Evolutionary conservation across 495 filamentous ascomycete species (phyloP).

Genomic region (Geopyxis carbonaria): DNA sequence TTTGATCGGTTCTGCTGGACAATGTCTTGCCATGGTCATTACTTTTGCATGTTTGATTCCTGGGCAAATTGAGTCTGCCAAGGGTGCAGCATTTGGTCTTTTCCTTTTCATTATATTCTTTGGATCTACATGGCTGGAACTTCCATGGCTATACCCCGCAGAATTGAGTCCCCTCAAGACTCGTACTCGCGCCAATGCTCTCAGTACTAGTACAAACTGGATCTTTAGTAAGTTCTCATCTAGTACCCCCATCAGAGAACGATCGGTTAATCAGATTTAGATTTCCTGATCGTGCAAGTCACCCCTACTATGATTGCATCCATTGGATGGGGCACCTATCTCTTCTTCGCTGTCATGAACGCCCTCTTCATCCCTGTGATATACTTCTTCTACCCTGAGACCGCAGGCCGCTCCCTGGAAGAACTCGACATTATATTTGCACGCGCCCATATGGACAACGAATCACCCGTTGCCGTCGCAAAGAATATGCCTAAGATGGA

Average conservation of each 20-base stretch:
- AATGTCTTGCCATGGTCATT: conserved; percentile 52
- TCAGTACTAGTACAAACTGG: conserved; percentile 8
- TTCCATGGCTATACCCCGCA: conserved; percentile 37
- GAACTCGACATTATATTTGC: conserved; percentile 26
- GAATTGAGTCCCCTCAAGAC: conserved; percentile 58
- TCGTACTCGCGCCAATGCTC: conserved; percentile 44
- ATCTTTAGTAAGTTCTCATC: conserved; percentile 25
- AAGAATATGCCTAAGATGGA: conserved; percentile 3
- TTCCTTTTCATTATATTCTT: conserved; percentile 22
- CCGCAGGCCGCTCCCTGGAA: conserved; percentile 24
- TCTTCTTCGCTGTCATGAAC: conserved; percentile 27
- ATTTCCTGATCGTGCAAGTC: conserved; percentile 28
- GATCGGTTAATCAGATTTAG: conserved; percentile 11
- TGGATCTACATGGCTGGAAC: conserved; percentile 26
- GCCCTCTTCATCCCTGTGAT: conserved; percentile 23
- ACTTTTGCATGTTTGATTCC: conserved; percentile 51
- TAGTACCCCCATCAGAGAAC: not conserved
- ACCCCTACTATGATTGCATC: conserved; percentile 25
- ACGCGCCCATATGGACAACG: not conserved
- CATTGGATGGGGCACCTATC: conserved; percentile 26
- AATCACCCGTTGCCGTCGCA: conserved; percentile 2
- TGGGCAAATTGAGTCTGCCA: conserved; percentile 1
- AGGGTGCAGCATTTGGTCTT: conserved; percentile 5
- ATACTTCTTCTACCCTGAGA: conserved; percentile 27
- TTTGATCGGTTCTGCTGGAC: conserved; percentile 47